These are phyloP conservation scores for Panicum miliaceum DNA, from an alignment of 176 grass and related monocot species.

Conservation along the genomic window DNA sequence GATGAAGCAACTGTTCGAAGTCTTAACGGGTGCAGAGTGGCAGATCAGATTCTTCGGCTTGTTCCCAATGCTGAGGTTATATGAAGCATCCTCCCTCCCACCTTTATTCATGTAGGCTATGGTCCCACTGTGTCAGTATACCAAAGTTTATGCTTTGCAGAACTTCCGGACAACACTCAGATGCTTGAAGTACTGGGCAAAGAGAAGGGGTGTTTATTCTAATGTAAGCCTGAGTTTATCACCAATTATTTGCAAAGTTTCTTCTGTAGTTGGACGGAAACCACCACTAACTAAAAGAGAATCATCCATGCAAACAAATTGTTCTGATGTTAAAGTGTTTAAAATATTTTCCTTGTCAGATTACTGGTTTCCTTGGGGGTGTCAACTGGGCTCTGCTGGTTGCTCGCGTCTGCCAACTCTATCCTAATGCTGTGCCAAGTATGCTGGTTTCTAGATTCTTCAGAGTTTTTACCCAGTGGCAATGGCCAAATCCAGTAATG, in stretches of 20 bases:
- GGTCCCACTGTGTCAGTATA: conserved; percentile 22
- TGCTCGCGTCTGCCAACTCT: conserved; percentile 90
- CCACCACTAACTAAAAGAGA: neutral
- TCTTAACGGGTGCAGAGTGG: conserved; percentile 97
- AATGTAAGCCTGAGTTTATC: conserved; percentile 63
- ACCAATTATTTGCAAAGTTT: conserved; percentile 10
- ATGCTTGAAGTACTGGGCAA: conserved; percentile 96
- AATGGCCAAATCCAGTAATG: conserved; percentile 97
- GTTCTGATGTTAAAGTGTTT: neutral
- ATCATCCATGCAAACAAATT: neutral
- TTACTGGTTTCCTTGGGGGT: conserved; percentile 95
- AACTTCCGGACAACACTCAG: conserved; percentile 82
- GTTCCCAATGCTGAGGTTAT: conserved; percentile 88
- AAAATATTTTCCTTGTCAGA: conserved; percentile 52
- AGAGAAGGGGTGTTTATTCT: conserved; percentile 90
- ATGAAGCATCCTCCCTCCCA: neutral
- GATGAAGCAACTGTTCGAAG: conserved; percentile 91
- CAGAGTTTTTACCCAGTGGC: conserved; percentile 92
- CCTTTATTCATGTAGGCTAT: neutral
- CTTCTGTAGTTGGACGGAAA: conserved; percentile 15
- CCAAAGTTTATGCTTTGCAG: conserved; percentile 58
- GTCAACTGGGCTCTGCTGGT: conserved; percentile 95
- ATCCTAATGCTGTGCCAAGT: conserved; percentile 90
- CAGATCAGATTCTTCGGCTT: conserved; percentile 91
- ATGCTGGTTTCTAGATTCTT: conserved; percentile 98